Percentiles rank a stretch among this genome's conserved stretches.
Conservation (phyloP, 2,329 filamentous ascomycete genomes). For the Epichloe gansuensis region DNA sequence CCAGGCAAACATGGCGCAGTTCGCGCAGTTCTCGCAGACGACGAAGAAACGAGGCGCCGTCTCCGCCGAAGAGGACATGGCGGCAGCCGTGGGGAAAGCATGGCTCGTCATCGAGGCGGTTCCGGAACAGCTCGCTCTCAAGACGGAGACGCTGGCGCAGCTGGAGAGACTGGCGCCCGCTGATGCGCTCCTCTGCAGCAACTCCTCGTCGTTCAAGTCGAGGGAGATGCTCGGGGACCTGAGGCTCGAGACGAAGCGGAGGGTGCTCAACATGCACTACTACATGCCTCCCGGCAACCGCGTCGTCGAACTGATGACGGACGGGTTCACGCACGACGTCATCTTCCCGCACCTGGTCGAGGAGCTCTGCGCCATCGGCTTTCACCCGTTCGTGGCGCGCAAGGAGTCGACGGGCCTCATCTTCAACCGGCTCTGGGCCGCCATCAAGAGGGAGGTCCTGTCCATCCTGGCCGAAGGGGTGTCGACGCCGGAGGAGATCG, state of each 20-base stretch:
- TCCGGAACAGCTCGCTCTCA: slow-evolving; percentile 36
- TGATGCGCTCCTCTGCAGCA: slow-evolving; percentile 38
- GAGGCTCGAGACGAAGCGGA: slow-evolving; percentile 19
- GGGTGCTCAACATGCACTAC: slow-evolving; percentile 39
- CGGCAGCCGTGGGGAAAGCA: slow-evolving; percentile 28
- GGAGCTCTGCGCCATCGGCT: slow-evolving; percentile 26
- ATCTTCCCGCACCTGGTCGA: slow-evolving; percentile 34
- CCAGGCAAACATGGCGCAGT: slow-evolving; percentile 18
- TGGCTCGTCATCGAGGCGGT: slow-evolving; percentile 45
- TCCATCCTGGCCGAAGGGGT: slow-evolving; percentile 38
- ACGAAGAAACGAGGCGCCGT: slow-evolving; percentile 15
- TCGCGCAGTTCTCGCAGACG: slow-evolving; percentile 14
- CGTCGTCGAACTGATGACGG: slow-evolving; percentile 43
- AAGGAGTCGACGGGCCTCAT: slow-evolving; percentile 42
- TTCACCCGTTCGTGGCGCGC: slow-evolving; percentile 27
- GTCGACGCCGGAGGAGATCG: slow-evolving; percentile 34
- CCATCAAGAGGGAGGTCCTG: slow-evolving; percentile 39
- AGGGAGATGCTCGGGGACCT: slow-evolving; percentile 34
- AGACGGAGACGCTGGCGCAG: slow-evolving; percentile 34
- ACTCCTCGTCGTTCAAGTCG: slow-evolving; percentile 40
- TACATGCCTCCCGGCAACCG: slow-evolving; percentile 34
- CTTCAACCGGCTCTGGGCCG: slow-evolving; percentile 45
- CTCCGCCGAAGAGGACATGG: slow-evolving; percentile 23
- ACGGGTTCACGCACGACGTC: slow-evolving; percentile 27
- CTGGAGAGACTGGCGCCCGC: slow-evolving; percentile 28